Evolutionary conservation across 83 land plant species (phyloP).

Genomic region (Picea engelmannii): DNA sequence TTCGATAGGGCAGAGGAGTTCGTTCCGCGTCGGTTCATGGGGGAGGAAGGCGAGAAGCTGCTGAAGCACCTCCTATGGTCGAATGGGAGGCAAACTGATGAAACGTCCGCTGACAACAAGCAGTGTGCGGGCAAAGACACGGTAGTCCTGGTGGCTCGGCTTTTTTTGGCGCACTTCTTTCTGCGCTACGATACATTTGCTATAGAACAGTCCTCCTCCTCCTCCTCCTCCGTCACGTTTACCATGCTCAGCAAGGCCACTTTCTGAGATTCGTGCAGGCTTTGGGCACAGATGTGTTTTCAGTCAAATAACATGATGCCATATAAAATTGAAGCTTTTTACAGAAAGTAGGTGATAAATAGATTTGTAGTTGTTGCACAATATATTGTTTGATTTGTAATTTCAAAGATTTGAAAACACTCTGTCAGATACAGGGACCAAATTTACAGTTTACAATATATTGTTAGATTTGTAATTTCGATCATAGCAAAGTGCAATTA

Average conservation of each 20-base stretch:
- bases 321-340: too few species aligned
- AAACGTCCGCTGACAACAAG: conserved; percentile 61
- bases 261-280: background rate
- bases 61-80: conserved; percentile 72
- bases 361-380: too few species aligned
- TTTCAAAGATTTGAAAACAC: too few species aligned
- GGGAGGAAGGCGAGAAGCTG: conserved; percentile 38
- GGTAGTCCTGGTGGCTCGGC: conserved; percentile 50
- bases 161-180: conserved; percentile 72
- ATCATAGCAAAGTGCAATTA: too few species aligned
- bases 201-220: conserved; percentile 11
- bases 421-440: too few species aligned
- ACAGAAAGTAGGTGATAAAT: too few species aligned
- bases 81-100: conserved; percentile 72
- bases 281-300: too few species aligned
- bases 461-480: too few species aligned
- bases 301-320: too few species aligned
- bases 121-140: conserved; percentile 87
- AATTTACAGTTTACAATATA: too few species aligned
- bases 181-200: conserved; percentile 63
- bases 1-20: conserved; percentile 64
- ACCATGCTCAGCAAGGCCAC: conserved; percentile 27
- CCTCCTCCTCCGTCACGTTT: conserved; percentile 31
- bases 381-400: too few species aligned
- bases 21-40: conserved; percentile 65